Base-by-base conservation (phyloP, 371 early-diverging fungal species). In the Rhizopus sp. region DNA sequence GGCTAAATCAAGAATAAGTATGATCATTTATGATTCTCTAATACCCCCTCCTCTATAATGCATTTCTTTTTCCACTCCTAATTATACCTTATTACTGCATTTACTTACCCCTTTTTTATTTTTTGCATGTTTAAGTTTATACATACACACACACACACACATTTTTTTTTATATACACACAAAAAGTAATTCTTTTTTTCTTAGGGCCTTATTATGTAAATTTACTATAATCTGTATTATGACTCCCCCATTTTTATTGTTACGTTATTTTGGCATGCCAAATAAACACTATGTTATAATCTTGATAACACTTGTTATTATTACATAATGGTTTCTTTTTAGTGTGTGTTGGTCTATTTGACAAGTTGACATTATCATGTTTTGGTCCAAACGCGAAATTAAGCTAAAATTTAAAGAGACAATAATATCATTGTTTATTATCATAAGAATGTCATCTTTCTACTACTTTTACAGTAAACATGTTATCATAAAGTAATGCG, bases 1-100 rank as follows among this genome's bases (percentile, higher is more conserved):
- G 91, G 91, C 50, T 79, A 32, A 56, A 50, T 23, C 54, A 62
- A 48, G 23, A 55, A 15, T 13, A 53, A 13, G 17, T 12, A 39
- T 17, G 7, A 16, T 39, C 10, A 17, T 50, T 6, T 50, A 35
- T 35, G 33, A 33, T n/a, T 16, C 23, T 29, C 29, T 41, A n/a
- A 40, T 37, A 32, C 37, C 30, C 29, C 52, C 17, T 41, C 29
- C 23, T 38, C 35, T 23, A 37, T 40, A 52, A 38, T 34, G 35
- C 35, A 39, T 53, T 17, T 41, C 23, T 41, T 53, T 13, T 23
- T 30, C 31, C 0, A 12, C 8, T 35, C 50, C 6, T 17, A n/a
- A 16, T 13, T 4, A 17, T 15, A n/a, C 17, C 34, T 32, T 9
- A 13, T 42, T 42, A 42, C 41, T 37, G 42, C 53, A 53, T 42